Base-by-base conservation (phyloP, 1,139 yeast species). In the Candida sp. region DNA sequence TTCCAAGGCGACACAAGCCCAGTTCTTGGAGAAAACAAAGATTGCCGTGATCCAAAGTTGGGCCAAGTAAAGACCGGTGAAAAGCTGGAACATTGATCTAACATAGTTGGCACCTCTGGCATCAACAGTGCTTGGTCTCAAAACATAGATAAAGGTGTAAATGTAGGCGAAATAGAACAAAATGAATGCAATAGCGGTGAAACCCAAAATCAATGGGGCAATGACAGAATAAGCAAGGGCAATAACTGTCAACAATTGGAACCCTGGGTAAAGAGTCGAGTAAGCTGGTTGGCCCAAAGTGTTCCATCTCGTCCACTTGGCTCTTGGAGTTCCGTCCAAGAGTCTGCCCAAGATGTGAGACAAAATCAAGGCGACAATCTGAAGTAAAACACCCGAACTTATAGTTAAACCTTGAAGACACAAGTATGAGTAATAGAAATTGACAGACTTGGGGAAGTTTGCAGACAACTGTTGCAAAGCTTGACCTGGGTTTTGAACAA, bases 1-100 rank as follows among this genome's bases (percentile, higher is more conserved):
- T 66, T 86, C 90, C 54, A 88, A 72, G 1, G 80, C 89, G 56
- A 86, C 80, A 57, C 88, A 84, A 28, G 88, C 90, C 92, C 92
- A 87, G 51, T 86, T 77, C 69, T 86, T 84, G 44, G 83, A 78
- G 75, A 87, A 86, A 34, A 84, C 86, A 65, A 87, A 87, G 60
- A 88, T 68, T 42, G 91, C 92, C 48, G 84, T 64, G 50, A 86
- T 70, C 67, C 88, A 84, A 32, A 84, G 73, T 65, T 88, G 88
- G 47, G 88, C 88, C 50, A 87, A 68, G 65, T 87, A 88, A 44
- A 88, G 58, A 28, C 86, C 91, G 49, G 79, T 83, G 64, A 85
- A 83, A 27, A 85, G 72, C 65, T 86, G 90, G 67, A 85, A 83
- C 54, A 87, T 66, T 1, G 90, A 88, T 53, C 81, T 74, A 47